Evolutionary conservation across 2,329 filamentous ascomycete species (phyloP), one percentile per base, ranked within the genome.

Genomic region (Pseudogymnoascus sp.): DNA sequence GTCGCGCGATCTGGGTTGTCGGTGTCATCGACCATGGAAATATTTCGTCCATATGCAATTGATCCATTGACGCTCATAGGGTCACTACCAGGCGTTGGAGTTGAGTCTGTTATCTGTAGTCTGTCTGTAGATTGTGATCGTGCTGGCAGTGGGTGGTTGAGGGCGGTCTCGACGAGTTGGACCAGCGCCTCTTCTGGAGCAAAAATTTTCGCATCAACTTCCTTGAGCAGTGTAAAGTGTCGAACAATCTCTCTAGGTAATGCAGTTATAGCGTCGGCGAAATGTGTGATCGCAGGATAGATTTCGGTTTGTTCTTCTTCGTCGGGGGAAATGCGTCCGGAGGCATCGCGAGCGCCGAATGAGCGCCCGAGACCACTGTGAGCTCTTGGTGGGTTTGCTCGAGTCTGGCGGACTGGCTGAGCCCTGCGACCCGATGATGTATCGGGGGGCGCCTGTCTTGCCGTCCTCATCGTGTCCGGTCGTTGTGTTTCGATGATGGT

Each of bases 201-300:
- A 76, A 93, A 95, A 67, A 96, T 90, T 78, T 99, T 99, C 67
- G 93, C 93, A 78, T 99, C 95, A 59, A 97, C 95, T 78, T 99
- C 95, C 75, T 97, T 97, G 69, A 99, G 82, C 63, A 97, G 83
- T 35, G 93, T 97, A 70, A 96, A 96, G 76, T 99, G 93, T 73
- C 92, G 88, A 70, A 96, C 91, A 61, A 97, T 90, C 78, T 99
- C 95, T 75, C 93, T 93, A 4, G 95, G 95, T 26, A 99, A 84
- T 40, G 93, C 93, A 61, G 91, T 88, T 73, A 97, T 91, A 67
- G 92, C 88, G 75, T 97, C 93, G 67, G 93, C 90, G 74, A 99
- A 97, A 76, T 87, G 84, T 10, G 83, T 86, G 67, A 87, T 82
- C 62, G 82, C 86, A 50, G 85, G 86, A 69, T 86, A 87, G 70